These are phyloP conservation scores for Phallus indusiatus DNA, from an alignment of 768 basidiomycete genomes.

Conservation along the genomic window DNA sequence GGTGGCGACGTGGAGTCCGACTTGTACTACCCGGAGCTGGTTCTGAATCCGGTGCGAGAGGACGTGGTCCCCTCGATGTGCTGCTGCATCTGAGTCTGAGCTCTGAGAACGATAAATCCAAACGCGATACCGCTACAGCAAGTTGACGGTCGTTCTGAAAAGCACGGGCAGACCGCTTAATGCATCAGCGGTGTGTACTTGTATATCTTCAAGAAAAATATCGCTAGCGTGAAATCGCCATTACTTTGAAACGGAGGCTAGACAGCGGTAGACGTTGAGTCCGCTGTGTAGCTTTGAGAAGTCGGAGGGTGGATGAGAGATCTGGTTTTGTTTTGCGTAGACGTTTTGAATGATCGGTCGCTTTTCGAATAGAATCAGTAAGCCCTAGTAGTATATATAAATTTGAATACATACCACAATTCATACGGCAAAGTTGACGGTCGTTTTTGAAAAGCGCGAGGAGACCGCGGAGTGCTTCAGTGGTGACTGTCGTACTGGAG, in stretches of 20 bases:
- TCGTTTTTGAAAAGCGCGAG: neutral
- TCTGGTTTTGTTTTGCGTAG: neutral
- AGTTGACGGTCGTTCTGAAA: conserved; percentile 1
- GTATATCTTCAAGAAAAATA: conserved; percentile 13
- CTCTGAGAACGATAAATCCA: conserved; percentile 10
- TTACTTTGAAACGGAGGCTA: conserved; percentile 10
- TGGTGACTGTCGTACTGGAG: no score
- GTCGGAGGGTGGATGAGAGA: conserved; percentile 6
- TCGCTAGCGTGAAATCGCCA: conserved; percentile 12
- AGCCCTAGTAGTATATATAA: no score
- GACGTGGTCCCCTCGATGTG: conserved; percentile 6
- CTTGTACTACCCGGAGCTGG: neutral
- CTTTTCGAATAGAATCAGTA: neutral
- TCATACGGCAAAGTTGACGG: neutral
- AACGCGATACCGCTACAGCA: conserved; percentile 9
- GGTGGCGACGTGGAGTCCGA: neutral
- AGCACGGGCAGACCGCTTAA: conserved; percentile 7
- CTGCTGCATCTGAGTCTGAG: conserved; percentile 12
- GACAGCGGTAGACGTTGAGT: conserved; percentile 6
- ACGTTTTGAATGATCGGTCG: conserved; percentile 5
- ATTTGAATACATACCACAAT: neutral
- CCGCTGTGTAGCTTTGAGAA: neutral
- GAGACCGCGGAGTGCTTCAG: conserved; percentile 10
- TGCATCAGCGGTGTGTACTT: conserved; percentile 10
- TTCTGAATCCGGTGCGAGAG: neutral